Base-by-base conservation (phyloP, 2,329 filamentous ascomycete species). In the Bipolaris victoriae region DNA sequence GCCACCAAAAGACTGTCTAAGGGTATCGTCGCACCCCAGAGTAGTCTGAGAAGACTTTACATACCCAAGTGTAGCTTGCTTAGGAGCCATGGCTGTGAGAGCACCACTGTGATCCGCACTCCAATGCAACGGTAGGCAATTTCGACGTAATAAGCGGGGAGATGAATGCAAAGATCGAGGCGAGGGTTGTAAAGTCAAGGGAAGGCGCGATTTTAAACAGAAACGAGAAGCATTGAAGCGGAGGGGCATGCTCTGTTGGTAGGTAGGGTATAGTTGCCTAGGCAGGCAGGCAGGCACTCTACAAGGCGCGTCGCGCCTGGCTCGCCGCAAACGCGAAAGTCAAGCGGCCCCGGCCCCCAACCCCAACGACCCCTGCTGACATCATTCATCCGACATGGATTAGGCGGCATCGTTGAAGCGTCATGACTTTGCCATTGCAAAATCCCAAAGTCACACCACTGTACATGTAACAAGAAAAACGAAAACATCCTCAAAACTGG, bases 41-140 rank as follows among this genome's bases (percentile, higher is more conserved):
- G 88, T 91, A 73, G 84, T 86, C 81, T 94, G 90, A 63, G 83
- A 83, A 69, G 87, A 80, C 78, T 86, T 88, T 62, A 94, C 92
- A 80, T 95, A 96, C 92, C 91, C 91, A 76, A 96, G 80, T 60
- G 90, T 96, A 70, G 90, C 87, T 80, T 96, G 92, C 75, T 91
- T 92, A 18, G 80, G 79, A 48, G 80, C 66, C 81, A 82, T 82
- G 40, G 49, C 61, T 66, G 58, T 58, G 26, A 26, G 26, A 26
- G 26, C 7, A 26, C 54, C 49, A 37, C 50, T 49, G 39, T 59
- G 20, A 45, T 49, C 49, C 52, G 58, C 58, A 52, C 49, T 57
- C 29, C 49, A 56, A 49, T 37, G 40, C 46, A 52, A 49, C 41
- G 39, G 53, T 44, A 22, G 35, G 53, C 35, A 60, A 45, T 52